Evolutionary conservation across 192 early-diverging fungal species (phyloP).

Genomic region (Backusella circina): DNA sequence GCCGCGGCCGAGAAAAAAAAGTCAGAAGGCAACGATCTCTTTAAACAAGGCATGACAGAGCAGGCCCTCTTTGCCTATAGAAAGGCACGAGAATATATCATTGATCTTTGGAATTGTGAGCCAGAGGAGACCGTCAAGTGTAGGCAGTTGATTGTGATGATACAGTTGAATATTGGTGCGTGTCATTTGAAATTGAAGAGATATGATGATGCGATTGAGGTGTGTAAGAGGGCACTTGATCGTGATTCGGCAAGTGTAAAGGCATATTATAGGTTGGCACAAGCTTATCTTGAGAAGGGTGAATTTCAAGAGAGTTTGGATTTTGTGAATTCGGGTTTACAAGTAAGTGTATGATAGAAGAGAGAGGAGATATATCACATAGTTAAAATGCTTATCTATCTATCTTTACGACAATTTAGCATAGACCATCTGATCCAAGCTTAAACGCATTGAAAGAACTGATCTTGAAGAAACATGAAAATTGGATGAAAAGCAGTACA

Average conservation of each 20-base stretch:
- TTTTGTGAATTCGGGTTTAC: constrained; percentile 26
- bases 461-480: background rate
- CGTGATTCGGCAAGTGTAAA: constrained; percentile 35
- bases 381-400: no score
- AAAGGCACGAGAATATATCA: constrained; percentile 29
- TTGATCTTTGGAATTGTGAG: constrained; percentile 22
- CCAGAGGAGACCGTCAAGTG: constrained; percentile 19
- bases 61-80: constrained; percentile 34
- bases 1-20: constrained; percentile 34
- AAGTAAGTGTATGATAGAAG: background rate
- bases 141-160: constrained; percentile 2
- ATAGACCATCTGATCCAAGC: background rate
- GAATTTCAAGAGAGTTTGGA: constrained; percentile 38
- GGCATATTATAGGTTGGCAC: constrained; percentile 39
- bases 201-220: constrained; percentile 19
- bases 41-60: constrained; percentile 28
- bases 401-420: background rate
- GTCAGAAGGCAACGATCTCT: constrained; percentile 36
- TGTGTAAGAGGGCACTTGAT: constrained; percentile 28
- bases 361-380: no score
- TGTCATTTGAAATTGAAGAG: constrained; percentile 12
- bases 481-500: background rate
- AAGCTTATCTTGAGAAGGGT: constrained; percentile 39
- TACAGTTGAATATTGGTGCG: constrained; percentile 31
- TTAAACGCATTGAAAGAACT: background rate